Base-by-base conservation (phyloP, 106 monocot genomes). In the Cymbidium sinense region DNA sequence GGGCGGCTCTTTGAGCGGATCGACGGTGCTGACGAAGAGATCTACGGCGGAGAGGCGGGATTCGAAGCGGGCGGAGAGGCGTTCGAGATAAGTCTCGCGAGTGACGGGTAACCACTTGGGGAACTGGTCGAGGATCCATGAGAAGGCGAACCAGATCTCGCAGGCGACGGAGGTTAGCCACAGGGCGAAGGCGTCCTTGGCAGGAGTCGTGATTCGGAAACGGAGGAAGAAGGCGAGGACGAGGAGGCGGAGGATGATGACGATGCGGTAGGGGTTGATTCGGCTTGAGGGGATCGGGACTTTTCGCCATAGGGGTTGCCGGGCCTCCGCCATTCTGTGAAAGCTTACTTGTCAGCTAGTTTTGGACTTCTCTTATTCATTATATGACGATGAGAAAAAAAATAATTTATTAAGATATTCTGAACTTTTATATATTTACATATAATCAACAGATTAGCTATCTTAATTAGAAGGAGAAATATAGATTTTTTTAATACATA, bases 61-160 rank as follows among this genome's bases (percentile, higher is more conserved):
- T 44, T 93, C 96, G 79, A 93, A 96, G 25, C 96, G 89, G 50
- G 86, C 50, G 23, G 96, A 62, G 77, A 96, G 89, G 72, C 96
- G 96, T 75, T 96, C 96, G 35, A 93, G 91, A 85, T 96, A 91
- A 31, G 96, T 96, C 79, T 93, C 85, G 5, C 93, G 87, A 61
- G 76, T 89, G 47, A 96, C 79, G 20, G 96, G 96, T 50, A 86
- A 86, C 96, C 96, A 96, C 58, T 96, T 96, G 74, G 96, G 96
- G 72, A 96, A 91, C 82, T 96, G 96, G 74, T 96, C 96, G 55
- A 96, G 93, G 79, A 96, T 91, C 96, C 96, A 96, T 0, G 96
- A 96, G 52, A 96, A 85, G 21, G 96, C 96, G 76, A 96, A 96
- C 96, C 96, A 96, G 74, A 96, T 81, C 88, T 96, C 96, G 81